Percentiles rank a stretch among this genome's conserved stretches.
Evolutionary conservation across 768 basidiomycete genomes (phyloP).

Genomic region (Lenzites betulinus): DNA sequence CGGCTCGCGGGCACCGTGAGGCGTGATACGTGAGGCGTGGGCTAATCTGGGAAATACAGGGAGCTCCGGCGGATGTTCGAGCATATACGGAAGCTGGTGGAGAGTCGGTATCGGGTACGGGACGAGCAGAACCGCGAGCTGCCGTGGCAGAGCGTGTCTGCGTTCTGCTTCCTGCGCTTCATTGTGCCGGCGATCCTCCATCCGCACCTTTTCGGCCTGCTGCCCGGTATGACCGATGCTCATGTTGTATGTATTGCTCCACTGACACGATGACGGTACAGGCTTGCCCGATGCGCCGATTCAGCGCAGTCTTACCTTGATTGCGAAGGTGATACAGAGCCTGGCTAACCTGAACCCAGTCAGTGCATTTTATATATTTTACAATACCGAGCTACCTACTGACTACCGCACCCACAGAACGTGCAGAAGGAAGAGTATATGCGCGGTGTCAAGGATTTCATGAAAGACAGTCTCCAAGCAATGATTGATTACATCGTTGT

Average conservation of each 20-base stretch:
- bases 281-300: slow-evolving; percentile 67
- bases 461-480: slow-evolving; percentile 57
- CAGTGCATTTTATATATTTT: slow-evolving; percentile 29
- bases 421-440: slow-evolving; percentile 82
- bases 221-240: slow-evolving; percentile 52
- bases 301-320: slow-evolving; percentile 78
- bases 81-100: slow-evolving; percentile 72
- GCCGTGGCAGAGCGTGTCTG: slow-evolving; percentile 82
- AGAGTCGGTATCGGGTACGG: slow-evolving; percentile 55
- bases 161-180: slow-evolving; percentile 88
- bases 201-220: slow-evolving; percentile 81
- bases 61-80: slow-evolving; percentile 73
- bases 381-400: neutral
- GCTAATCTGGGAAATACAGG: slow-evolving; percentile 38
- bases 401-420: slow-evolving; percentile 38
- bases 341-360: slow-evolving; percentile 83
- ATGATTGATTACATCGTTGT: slow-evolving; percentile 81
- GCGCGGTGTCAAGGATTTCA: slow-evolving; percentile 74
- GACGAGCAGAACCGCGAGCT: slow-evolving; percentile 54
- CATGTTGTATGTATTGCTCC: neutral
- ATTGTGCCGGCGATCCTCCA: slow-evolving; percentile 90
- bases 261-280: slow-evolving; percentile 31
- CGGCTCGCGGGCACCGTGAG: neutral
- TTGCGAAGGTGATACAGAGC: slow-evolving; percentile 89
- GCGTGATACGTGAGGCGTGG: slow-evolving; percentile 7